Evolutionary conservation across 495 filamentous ascomycete species (phyloP).

Genomic region (Pseudevernia furfuracea): DNA sequence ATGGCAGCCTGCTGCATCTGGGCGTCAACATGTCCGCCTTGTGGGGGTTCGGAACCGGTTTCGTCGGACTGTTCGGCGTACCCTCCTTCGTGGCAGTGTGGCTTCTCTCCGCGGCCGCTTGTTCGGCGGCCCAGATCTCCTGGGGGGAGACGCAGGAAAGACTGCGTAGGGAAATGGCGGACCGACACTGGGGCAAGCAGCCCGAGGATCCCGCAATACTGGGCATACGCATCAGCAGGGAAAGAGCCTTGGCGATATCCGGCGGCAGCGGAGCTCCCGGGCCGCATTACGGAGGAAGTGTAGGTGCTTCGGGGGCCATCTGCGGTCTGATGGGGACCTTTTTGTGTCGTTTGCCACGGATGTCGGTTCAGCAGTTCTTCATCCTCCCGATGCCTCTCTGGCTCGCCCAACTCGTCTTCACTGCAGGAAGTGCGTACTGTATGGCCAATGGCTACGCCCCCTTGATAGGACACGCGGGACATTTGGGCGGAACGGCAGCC

Average conservation of each 20-base stretch:
- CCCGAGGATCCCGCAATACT: neutral
- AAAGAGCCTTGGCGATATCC: neutral
- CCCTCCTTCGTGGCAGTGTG: slow-evolving; percentile 5
- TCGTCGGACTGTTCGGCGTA: neutral
- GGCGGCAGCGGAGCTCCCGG: neutral
- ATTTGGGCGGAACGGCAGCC: slow-evolving; percentile 16
- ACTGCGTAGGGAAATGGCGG: neutral
- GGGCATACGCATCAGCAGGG: neutral
- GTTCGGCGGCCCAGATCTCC: neutral
- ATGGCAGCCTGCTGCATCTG: slow-evolving; percentile 11
- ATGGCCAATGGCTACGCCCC: slow-evolving; percentile 1
- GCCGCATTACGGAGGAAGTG: neutral
- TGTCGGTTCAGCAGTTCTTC: neutral
- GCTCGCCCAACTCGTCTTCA: neutral
- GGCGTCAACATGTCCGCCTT: slow-evolving; percentile 10
- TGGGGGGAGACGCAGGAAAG: neutral
- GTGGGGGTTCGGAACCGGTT: neutral
- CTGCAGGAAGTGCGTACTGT: neutral
- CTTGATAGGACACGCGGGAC: slow-evolving; percentile 13
- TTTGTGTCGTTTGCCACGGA: neutral
- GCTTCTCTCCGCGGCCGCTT: neutral
- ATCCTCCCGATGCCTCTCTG: neutral
- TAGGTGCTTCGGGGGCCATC: neutral
- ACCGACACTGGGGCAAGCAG: neutral
- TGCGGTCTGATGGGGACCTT: neutral